These are phyloP conservation scores for Curvularia lunata DNA, from an alignment of 2,329 filamentous ascomycete genomes.

Conservation along the genomic window DNA sequence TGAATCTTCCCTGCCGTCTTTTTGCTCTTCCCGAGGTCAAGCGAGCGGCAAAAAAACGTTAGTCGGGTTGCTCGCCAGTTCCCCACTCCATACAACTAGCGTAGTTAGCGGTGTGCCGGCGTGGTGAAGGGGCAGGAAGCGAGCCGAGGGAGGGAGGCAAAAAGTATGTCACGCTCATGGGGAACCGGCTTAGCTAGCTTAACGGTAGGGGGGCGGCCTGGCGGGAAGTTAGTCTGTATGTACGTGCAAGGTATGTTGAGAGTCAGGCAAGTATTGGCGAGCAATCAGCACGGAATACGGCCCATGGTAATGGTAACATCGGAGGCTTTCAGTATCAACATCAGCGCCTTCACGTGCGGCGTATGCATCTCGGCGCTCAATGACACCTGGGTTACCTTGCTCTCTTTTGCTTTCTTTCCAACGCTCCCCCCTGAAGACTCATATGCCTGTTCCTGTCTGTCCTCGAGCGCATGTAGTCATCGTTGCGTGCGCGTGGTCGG, in stretches of 20 bases:
- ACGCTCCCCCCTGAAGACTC: background rate
- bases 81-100: background rate
- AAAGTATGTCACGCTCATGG: background rate
- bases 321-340: slow-evolving; percentile 6
- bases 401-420: background rate
- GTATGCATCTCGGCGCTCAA: too few relatives aligned
- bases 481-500: background rate
- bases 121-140: background rate
- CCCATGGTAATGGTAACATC: slow-evolving; percentile 7
- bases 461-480: background rate
- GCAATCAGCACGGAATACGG: background rate
- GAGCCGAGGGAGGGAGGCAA: background rate
- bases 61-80: slow-evolving; percentile 1
- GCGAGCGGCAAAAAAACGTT: slow-evolving; percentile 4
- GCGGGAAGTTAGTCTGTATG: too few relatives aligned
- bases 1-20: too few relatives aligned
- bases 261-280: slow-evolving; percentile 8
- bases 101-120: slow-evolving; percentile 2
- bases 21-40: slow-evolving; percentile 4
- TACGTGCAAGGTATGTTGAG: slow-evolving; percentile 1
- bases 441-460: background rate
- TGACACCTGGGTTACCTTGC: background rate
- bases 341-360: background rate
- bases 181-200: slow-evolving; percentile 4
- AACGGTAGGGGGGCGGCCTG: background rate